Conservation (phyloP, 2,329 filamentous ascomycete genomes). For the Tolypocladium ophioglossoides region DNA sequence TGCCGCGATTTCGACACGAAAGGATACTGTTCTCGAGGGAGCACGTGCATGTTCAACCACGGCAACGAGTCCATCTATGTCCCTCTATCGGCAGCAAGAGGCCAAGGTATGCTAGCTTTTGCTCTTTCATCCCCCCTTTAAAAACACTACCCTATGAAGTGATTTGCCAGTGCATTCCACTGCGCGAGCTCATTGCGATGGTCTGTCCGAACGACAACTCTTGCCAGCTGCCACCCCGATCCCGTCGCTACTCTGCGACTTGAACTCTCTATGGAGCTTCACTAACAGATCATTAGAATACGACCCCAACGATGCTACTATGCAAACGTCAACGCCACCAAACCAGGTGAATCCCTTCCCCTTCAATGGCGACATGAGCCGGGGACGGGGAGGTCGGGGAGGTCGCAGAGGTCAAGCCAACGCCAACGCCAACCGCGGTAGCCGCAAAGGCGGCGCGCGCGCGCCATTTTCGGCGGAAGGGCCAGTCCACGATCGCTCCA, state of each 20-base stretch:
- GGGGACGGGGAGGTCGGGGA: slow-evolving; percentile 25
- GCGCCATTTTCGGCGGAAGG: slow-evolving; percentile 56
- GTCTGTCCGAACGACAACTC: background rate
- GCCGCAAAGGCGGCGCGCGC: slow-evolving; percentile 26
- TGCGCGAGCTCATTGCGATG: background rate
- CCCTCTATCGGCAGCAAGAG: slow-evolving; percentile 11
- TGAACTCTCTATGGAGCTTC: background rate
- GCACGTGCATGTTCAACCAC: slow-evolving; percentile 60
- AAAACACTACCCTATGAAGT: background rate
- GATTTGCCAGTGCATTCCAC: background rate
- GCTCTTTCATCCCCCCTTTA: background rate
- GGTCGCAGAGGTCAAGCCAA: slow-evolving; percentile 19
- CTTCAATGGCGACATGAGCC: slow-evolving; percentile 14
- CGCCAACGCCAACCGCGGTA: slow-evolving; percentile 18
- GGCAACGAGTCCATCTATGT: slow-evolving; percentile 38
- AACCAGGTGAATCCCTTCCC: slow-evolving; percentile 10
- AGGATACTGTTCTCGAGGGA: slow-evolving; percentile 60
- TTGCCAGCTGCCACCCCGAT: background rate
- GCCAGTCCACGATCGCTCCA: slow-evolving; percentile 49
- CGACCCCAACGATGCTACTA: slow-evolving; percentile 17
- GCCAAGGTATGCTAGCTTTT: slow-evolving; percentile 14
- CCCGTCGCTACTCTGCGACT: background rate
- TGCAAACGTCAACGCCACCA: slow-evolving; percentile 9
- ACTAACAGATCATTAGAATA: slow-evolving; percentile 18
- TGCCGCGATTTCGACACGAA: slow-evolving; percentile 65